Conservation (phyloP, 805 yeast genomes). For the Vanderwaltozyma polyspora region DNA sequence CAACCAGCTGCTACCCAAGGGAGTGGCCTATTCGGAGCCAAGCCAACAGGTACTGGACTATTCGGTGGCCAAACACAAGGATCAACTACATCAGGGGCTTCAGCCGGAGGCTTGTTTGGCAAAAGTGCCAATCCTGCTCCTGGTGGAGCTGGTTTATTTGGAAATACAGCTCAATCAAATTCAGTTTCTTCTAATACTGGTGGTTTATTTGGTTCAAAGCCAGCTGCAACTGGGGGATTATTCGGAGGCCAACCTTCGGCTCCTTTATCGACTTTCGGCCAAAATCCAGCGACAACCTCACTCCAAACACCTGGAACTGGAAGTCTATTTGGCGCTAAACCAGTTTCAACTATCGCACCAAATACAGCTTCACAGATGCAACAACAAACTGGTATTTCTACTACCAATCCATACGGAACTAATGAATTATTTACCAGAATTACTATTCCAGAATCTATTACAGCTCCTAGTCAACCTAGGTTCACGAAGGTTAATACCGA, state of each 20-base stretch:
- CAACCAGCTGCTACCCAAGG: neutral
- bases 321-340: neutral
- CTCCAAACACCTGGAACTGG: slow-evolving; percentile 1
- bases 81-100: slow-evolving; percentile 2
- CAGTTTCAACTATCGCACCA: neutral
- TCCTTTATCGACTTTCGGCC: slow-evolving; percentile 7
- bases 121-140: slow-evolving; percentile 6
- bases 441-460: slow-evolving; percentile 29
- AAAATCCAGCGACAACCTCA: slow-evolving; percentile 4
- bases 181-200: slow-evolving; percentile 23
- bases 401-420: slow-evolving; percentile 60
- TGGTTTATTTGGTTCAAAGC: slow-evolving; percentile 32
- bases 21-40: slow-evolving; percentile 19
- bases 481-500: slow-evolving; percentile 36
- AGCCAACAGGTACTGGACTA: slow-evolving; percentile 13
- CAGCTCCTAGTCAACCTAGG: slow-evolving; percentile 33
- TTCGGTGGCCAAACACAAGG: slow-evolving; percentile 6
- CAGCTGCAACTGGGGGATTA: slow-evolving; percentile 5
- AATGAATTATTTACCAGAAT: slow-evolving; percentile 49
- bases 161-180: slow-evolving; percentile 16
- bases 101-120: slow-evolving; percentile 11
- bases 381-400: slow-evolving; percentile 16
- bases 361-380: neutral
- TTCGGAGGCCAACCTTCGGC: slow-evolving; percentile 5
- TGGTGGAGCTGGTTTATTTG: slow-evolving; percentile 24